Conservation (phyloP, 2,329 filamentous ascomycete species). For the Epichloe aotearoae region DNA sequence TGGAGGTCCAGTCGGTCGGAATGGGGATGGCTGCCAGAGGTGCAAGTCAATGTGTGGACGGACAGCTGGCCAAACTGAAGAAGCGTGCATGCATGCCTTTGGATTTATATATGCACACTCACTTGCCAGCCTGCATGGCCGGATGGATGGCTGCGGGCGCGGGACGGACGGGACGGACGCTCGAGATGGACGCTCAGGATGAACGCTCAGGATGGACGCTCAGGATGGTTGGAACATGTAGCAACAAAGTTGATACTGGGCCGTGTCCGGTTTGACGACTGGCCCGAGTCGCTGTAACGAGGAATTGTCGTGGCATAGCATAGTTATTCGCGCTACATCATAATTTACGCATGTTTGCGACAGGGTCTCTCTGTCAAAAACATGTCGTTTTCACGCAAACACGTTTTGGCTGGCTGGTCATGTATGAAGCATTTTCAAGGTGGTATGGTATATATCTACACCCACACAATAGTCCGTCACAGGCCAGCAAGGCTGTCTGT, state of each 20-base stretch:
- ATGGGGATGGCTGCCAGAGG: slow-evolving; percentile 4
- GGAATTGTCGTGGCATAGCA: background rate
- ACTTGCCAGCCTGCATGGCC: too few species aligned
- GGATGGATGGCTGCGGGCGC: too few species aligned
- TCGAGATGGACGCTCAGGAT: too few species aligned
- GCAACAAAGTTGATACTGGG: background rate
- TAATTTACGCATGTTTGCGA: background rate
- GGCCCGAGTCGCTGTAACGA: background rate
- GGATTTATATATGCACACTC: background rate
- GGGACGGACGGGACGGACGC: too few species aligned
- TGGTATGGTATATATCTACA: too few species aligned
- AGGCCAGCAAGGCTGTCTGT: too few species aligned
- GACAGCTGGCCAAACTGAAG: background rate
- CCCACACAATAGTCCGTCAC: too few species aligned
- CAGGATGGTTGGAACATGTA: background rate
- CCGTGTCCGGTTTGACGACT: background rate
- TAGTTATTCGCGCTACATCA: slow-evolving; percentile 1
- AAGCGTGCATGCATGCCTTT: background rate
- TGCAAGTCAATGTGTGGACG: slow-evolving; percentile 4
- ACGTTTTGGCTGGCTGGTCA: too few species aligned
- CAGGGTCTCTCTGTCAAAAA: background rate
- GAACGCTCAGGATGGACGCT: too few species aligned
- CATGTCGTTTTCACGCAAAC: background rate
- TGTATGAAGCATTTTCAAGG: background rate
- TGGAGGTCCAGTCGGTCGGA: slow-evolving; percentile 8